Evolutionary conservation across 345 rosid species (phyloP), one percentile per base, ranked within the genome.

Genomic region (Euphorbia tirucalli): DNA sequence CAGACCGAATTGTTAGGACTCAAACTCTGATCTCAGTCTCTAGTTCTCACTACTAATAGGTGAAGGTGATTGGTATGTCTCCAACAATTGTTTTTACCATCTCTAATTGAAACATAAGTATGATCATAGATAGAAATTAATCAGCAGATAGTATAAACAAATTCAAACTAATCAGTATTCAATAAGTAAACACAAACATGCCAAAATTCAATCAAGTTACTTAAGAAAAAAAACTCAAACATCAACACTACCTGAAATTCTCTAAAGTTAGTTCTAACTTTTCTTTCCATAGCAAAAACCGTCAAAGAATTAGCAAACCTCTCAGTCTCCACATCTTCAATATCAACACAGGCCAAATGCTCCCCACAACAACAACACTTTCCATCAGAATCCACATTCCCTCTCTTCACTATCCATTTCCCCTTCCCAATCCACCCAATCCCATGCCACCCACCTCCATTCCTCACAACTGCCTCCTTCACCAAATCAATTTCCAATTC

Each of bases 391-490:
- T 82, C 79, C 52, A 85, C 89, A 62, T 13, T 77, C 70, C 87
- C 93, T 77, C 83, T 88, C 75, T 68, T 77, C 78, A 87, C 86
- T 39, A 65, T 74, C 94, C 93, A 93, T 65, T 77, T 87, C 31
- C 95, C 96, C 56, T 84, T 72, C 70, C 97, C 97, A 75, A 87
- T 76, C 97, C 97, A 94, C 19, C 98, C 98, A 52, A 86, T 68
- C 61, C 98, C 97, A 72, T 94, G 97, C 97, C 95, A 94, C 69
- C 98, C 97, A 1, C 93, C 96, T 13, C 97, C 97, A 70, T 91
- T 94, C 80, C 76, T 90, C 65, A 69, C 50, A 80, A 81, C 65
- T 15, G 81, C 79, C 14, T 76, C 86, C 76, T 81, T 82, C 80
- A 83, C 79, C 56, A 77, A 58, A 61, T 62, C 75, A 49, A 18